Evolutionary conservation across 305 asterid species (phyloP).

Genomic region (Rubia balearica): DNA sequence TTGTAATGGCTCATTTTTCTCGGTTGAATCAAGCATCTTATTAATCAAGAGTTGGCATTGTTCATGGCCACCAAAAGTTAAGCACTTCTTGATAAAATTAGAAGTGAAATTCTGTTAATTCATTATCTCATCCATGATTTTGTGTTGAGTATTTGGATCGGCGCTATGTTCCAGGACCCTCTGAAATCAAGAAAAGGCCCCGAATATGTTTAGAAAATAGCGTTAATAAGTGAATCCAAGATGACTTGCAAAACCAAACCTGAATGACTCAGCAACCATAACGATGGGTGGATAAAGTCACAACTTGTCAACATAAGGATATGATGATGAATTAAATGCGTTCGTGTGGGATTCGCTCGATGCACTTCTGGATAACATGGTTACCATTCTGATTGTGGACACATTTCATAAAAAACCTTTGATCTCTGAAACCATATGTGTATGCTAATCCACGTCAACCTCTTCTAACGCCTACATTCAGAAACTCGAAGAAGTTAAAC

Average conservation of each 20-base stretch:
- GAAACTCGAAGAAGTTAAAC: neutral
- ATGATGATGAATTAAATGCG: constrained; percentile 53
- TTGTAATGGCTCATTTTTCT: constrained; percentile 80
- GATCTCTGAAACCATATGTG: constrained; percentile 63
- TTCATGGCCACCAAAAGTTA: constrained; percentile 57
- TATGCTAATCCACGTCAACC: constrained; percentile 56
- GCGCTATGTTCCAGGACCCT: constrained; percentile 74
- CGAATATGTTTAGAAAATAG: constrained; percentile 1
- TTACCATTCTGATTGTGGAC: constrained; percentile 86
- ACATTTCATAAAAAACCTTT: constrained; percentile 77
- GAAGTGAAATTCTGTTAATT: constrained; percentile 86
- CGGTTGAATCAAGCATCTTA: constrained; percentile 83
- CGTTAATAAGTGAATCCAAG: constrained; percentile 11
- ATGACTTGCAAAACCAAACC: constrained; percentile 32
- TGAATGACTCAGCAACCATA: constrained; percentile 94
- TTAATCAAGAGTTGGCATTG: constrained; percentile 59
- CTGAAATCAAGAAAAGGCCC: constrained; percentile 31
- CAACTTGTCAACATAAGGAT: constrained; percentile 66
- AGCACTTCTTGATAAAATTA: constrained; percentile 77
- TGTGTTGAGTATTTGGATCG: constrained; percentile 54
- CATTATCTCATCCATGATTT: constrained; percentile 70
- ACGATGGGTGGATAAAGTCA: constrained; percentile 71
- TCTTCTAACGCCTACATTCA: constrained; percentile 76
- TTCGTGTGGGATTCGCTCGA: constrained; percentile 71
- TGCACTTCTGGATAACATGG: constrained; percentile 91